These are phyloP conservation scores for Leptomonas pyrrhocoris DNA, from an alignment of 208 protist genomes.

Conservation along the genomic window DNA sequence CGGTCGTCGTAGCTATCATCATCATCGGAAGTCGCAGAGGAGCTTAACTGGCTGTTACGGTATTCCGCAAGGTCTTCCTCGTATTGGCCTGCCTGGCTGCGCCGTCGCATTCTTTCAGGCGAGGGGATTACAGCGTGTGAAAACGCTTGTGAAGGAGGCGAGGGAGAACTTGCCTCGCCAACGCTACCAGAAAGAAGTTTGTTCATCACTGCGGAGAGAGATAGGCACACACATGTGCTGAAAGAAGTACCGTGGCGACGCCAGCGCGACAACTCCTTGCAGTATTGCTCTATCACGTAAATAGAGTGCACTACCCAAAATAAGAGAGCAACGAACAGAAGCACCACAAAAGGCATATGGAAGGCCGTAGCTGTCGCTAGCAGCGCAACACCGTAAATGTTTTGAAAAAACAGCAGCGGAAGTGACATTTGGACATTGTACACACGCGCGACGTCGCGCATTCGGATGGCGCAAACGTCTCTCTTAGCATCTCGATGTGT, in stretches of 20 bases:
- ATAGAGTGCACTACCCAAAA: slow-evolving; percentile 45
- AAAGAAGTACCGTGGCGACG: slow-evolving; percentile 17
- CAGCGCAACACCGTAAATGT: slow-evolving; percentile 53
- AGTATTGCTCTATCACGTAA: slow-evolving; percentile 44
- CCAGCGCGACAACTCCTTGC: slow-evolving; percentile 42
- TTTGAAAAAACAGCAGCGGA: slow-evolving; percentile 62
- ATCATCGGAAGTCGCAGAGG: slow-evolving; percentile 4
- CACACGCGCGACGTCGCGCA: slow-evolving; percentile 46
- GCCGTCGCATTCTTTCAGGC: slow-evolving; percentile 2
- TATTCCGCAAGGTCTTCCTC: slow-evolving; percentile 20
- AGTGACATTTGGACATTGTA: slow-evolving; percentile 58
- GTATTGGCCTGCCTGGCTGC: slow-evolving; percentile 3
- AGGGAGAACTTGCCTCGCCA: background rate
- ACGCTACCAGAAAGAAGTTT: slow-evolving; percentile 12
- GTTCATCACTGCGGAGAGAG: slow-evolving; percentile 34
- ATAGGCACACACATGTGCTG: slow-evolving; percentile 8
- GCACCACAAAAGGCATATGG: slow-evolving; percentile 62
- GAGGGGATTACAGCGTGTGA: slow-evolving; percentile 1
- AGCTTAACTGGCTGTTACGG: slow-evolving; percentile 1
- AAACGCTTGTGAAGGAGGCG: background rate
- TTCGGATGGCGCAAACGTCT: background rate
- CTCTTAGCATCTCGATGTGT: slow-evolving; percentile 4
- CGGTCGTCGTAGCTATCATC: slow-evolving; percentile 12
- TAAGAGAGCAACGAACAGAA: slow-evolving; percentile 50
- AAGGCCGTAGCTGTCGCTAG: slow-evolving; percentile 54